A percentile compares a stretch with the other conserved stretches of the same genome.
phyloP scores from a whole-genome alignment of 2,329 filamentous ascomycete genomes.

The Sporothrix variecibatus region DNA sequence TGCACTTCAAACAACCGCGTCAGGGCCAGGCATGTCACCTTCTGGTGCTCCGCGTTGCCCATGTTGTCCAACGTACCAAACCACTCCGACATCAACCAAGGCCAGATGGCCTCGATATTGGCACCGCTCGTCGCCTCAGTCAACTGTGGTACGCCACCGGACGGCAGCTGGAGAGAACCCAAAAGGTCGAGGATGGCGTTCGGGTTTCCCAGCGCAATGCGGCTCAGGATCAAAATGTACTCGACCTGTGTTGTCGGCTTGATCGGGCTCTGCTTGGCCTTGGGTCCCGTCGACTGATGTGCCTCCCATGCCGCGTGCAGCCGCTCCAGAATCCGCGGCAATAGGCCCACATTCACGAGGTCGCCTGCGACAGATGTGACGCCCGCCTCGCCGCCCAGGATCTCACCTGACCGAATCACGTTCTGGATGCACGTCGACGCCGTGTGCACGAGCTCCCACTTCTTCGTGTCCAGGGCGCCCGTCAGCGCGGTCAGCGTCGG shows the following conservation, averaged over 20 bases:
- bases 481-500: conserved; percentile 53
- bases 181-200: conserved; percentile 64
- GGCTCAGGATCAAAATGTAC: conserved; percentile 80
- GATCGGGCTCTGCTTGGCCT: conserved; percentile 62
- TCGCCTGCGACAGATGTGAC: conserved; percentile 66
- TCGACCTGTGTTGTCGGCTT: conserved; percentile 78
- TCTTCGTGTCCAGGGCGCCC: conserved; percentile 53
- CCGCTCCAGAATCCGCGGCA: conserved; percentile 64
- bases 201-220: conserved; percentile 74
- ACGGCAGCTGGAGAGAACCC: conserved; percentile 22
- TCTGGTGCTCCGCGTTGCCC: conserved; percentile 65
- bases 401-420: conserved; percentile 63
- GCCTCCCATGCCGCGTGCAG: conserved; percentile 71
- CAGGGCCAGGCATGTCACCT: conserved; percentile 71
- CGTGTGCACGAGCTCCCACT: conserved; percentile 59
- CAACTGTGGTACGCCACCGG: not conserved
- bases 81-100: conserved; percentile 64
- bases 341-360: conserved; percentile 63
- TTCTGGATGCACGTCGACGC: conserved; percentile 65
- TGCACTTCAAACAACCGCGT: conserved; percentile 68
- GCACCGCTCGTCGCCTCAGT: conserved; percentile 38
- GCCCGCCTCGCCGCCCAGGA: conserved; percentile 62
- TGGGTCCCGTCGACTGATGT: conserved; percentile 80
- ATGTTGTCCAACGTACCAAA: conserved; percentile 70
- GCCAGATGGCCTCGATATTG: conserved; percentile 50